Base-by-base conservation (phyloP, 805 yeast species). In the Cyberlindnera saturnus region DNA sequence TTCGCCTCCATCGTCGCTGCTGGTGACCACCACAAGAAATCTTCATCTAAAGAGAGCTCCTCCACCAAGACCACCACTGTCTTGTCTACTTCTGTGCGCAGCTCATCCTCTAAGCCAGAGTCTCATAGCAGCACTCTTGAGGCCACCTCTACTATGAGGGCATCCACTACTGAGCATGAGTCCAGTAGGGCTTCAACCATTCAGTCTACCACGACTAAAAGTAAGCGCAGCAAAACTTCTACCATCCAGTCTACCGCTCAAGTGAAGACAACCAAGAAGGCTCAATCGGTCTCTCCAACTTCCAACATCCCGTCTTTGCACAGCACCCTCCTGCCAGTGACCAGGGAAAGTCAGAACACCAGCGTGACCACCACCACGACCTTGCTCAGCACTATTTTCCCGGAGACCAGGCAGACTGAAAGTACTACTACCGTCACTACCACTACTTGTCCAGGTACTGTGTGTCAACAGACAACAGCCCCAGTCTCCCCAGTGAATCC, bases 41-140 rank as follows among this genome's bases (percentile, higher is more conserved):
- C 16, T 8, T 31, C 37, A 20, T 33, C 37, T 14, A 15, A 28
- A 20, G 23, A 28, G n/a, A 19, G 29, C 38, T 31, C 32, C 16
- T 5, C 13, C 30, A 34, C 18, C 8, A 29, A 10, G 44, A 44
- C 35, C 11, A 9, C 9, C 47, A 44, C 30, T 34, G 38, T 35
- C 32, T 41, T 7, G 39, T 44, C 14, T 35, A 41, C 37, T 11
- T 30, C 26, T 36, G 23, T 19, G 23, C 23, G 23, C 23, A 19
- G 23, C 23, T 4, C 23, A 19, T 19, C 23, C 23, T 30, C 15
- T 17, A 23, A 23, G 32, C 28, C 28, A 10, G 28, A 23, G 28
- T 23, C 28, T 23, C 28, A 6, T 13, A 23, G 28, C 28, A 23
- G 28, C 28, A 23, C 28, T 23, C 28, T 23, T 23, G 28, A 23